Evolutionary conservation across 2,329 filamentous ascomycete genomes (phyloP).

Genomic region (Biscogniauxia mediterranea): DNA sequence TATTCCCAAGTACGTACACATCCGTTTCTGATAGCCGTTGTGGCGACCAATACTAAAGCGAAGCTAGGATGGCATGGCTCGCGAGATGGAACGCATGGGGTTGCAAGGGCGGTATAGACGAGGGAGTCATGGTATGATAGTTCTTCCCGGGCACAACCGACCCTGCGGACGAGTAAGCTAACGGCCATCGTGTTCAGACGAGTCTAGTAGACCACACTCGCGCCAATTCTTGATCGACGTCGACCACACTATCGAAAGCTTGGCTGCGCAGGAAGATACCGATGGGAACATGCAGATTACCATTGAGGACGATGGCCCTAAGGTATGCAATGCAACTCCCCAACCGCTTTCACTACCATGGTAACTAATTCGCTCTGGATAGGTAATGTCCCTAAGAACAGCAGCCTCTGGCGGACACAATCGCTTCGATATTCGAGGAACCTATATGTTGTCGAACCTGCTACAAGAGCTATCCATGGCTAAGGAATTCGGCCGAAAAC

Average conservation of each 20-base stretch:
- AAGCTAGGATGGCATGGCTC: constrained; percentile 50
- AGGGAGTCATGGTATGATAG: constrained; percentile 55
- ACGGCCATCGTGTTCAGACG: constrained; percentile 54
- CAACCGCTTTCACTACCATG: not conserved
- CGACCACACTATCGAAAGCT: constrained; percentile 73
- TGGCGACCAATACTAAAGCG: constrained; percentile 28
- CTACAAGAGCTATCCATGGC: constrained; percentile 92
- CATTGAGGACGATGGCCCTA: constrained; percentile 91
- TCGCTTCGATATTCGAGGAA: constrained; percentile 87
- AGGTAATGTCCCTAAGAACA: constrained; percentile 82
- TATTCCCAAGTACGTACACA: constrained; percentile 50
- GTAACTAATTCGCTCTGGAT: constrained; percentile 11
- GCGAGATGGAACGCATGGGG: constrained; percentile 52
- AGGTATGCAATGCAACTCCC: constrained; percentile 45
- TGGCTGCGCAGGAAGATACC: constrained; percentile 85
- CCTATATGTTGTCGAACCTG: constrained; percentile 95
- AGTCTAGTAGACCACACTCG: constrained; percentile 60
- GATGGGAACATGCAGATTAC: constrained; percentile 96
- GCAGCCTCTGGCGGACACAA: constrained; percentile 83
- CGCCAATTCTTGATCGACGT: constrained; percentile 87
- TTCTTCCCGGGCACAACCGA: not conserved
- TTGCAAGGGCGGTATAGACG: constrained; percentile 55
- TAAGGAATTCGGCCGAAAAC: constrained; percentile 83
- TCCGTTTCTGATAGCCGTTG: not conserved
- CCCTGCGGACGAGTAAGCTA: not conserved